A percentile compares a stretch with the other conserved stretches of the same genome.
Evolutionary conservation across 2,329 filamentous ascomycete genomes (phyloP).

Genomic region (Aspergillus ustus): DNA sequence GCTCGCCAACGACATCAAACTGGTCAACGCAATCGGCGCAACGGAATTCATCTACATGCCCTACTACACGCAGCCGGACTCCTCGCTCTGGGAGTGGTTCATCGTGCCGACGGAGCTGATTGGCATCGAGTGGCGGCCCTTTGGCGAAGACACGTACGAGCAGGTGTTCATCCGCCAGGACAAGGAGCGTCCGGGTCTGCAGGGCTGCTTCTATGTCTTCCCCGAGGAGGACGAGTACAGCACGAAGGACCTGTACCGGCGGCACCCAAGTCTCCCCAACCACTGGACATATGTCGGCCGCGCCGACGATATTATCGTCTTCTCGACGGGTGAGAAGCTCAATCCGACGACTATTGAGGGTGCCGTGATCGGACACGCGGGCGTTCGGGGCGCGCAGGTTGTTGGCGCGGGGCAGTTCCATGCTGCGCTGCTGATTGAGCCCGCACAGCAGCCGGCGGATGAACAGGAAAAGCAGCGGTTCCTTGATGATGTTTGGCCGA

Average conservation of each 20-base stretch:
- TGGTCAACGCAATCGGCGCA: constrained; percentile 7
- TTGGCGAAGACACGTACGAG: constrained; percentile 37
- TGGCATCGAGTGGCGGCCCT: constrained; percentile 28
- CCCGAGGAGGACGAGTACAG: constrained; percentile 34
- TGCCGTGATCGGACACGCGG: constrained; percentile 22
- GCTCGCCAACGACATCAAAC: background rate
- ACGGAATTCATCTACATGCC: constrained; percentile 14
- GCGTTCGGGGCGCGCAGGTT: constrained; percentile 21
- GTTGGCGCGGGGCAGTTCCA: constrained; percentile 26
- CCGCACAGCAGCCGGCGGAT: background rate
- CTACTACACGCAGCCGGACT: constrained; percentile 21
- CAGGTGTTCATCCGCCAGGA: constrained; percentile 41
- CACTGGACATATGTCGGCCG: constrained; percentile 31
- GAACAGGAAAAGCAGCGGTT: constrained; percentile 9
- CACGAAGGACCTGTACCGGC: constrained; percentile 26
- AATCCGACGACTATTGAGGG: constrained; percentile 24
- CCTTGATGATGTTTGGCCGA: constrained; percentile 16
- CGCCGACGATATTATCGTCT: constrained; percentile 30
- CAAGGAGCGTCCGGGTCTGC: constrained; percentile 25
- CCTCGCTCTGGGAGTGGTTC: constrained; percentile 16
- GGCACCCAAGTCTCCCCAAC: constrained; percentile 27
- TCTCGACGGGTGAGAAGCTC: constrained; percentile 29
- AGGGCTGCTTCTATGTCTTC: constrained; percentile 36
- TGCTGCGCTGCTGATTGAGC: constrained; percentile 24
- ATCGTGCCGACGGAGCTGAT: constrained; percentile 17